These are phyloP conservation scores for Lentinula boryana DNA, from an alignment of 768 basidiomycete species.

Conservation along the genomic window DNA sequence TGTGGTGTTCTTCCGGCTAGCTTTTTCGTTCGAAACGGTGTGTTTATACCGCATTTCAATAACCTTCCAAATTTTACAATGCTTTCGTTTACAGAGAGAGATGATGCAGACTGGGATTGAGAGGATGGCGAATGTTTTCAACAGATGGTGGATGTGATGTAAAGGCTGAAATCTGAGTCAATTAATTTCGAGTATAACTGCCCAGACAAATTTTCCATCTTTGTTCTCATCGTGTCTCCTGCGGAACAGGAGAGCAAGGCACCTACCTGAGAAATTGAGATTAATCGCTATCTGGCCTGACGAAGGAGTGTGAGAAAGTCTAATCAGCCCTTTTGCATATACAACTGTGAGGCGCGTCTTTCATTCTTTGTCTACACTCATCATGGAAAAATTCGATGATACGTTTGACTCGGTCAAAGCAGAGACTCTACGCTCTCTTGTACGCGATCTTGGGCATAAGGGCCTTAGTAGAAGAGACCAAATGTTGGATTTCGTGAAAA, in stretches of 20 bases:
- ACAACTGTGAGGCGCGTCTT: background rate
- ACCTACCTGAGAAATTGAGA: no score
- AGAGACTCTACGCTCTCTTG: background rate
- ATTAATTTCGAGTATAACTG: background rate
- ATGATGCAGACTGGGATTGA: slow-evolving; percentile 1
- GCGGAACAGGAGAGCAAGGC: no score
- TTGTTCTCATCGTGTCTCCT: no score
- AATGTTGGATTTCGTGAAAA: background rate
- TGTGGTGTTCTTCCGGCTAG: slow-evolving; percentile 3
- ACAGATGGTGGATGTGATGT: background rate
- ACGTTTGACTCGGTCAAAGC: background rate
- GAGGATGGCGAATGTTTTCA: slow-evolving; percentile 1
- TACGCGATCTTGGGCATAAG: background rate
- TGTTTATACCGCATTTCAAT: background rate
- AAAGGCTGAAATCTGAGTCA: background rate
- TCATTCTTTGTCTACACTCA: background rate
- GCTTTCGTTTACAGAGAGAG: background rate
- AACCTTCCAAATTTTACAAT: background rate
- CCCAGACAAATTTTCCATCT: background rate
- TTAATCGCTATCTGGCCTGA: no score
- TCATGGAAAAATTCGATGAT: background rate
- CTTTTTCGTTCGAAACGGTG: slow-evolving; percentile 7
- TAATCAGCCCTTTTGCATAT: no score
- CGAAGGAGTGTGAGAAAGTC: no score
- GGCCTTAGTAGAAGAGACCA: background rate